Evolutionary conservation across 768 basidiomycete genomes (phyloP).

Genomic region (Sarcomyxa edulis): DNA sequence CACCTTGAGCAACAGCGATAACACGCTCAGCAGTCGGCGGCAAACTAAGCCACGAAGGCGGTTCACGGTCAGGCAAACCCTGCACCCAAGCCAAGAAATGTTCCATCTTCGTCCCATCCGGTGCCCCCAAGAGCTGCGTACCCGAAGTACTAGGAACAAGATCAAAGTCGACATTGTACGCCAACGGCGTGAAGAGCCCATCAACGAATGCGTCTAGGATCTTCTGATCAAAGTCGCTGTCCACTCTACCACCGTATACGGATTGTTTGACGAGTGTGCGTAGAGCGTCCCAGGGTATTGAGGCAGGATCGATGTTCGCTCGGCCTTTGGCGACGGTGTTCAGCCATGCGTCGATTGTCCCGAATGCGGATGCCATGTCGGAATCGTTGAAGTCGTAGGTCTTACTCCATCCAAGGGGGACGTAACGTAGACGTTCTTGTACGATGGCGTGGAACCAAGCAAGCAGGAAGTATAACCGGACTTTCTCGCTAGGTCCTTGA

Average conservation of each 20-base stretch:
- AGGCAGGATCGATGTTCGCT: conserved; percentile 86
- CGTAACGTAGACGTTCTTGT: conserved; percentile 94
- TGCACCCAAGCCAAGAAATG: conserved; percentile 91
- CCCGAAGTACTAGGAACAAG: conserved; percentile 66
- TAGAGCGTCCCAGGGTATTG: conserved; percentile 95
- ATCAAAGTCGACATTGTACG: conserved; percentile 92
- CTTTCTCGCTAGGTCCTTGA: conserved; percentile 89
- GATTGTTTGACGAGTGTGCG: conserved; percentile 91
- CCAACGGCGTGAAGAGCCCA: conserved; percentile 75
- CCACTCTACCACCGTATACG: conserved; percentile 90
- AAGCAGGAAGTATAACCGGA: conserved; percentile 89
- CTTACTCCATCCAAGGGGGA: conserved; percentile 95
- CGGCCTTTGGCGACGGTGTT: conserved; percentile 75
- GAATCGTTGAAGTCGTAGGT: conserved; percentile 99
- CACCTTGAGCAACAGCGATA: conserved; percentile 89
- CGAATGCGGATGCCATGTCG: conserved; percentile 89
- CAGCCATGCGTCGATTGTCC: conserved; percentile 91
- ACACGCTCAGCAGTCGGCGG: conserved; percentile 90
- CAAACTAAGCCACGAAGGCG: conserved; percentile 90
- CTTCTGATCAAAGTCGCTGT: conserved; percentile 92
- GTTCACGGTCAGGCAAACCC: conserved; percentile 85
- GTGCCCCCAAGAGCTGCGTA: conserved; percentile 57
- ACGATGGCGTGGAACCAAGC: conserved; percentile 99
- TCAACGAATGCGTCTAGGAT: conserved; percentile 94
- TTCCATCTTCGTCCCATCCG: conserved; percentile 90